phyloP scores from a whole-genome alignment of 179 eudicot genomes.

The Pouteria campechiana region DNA sequence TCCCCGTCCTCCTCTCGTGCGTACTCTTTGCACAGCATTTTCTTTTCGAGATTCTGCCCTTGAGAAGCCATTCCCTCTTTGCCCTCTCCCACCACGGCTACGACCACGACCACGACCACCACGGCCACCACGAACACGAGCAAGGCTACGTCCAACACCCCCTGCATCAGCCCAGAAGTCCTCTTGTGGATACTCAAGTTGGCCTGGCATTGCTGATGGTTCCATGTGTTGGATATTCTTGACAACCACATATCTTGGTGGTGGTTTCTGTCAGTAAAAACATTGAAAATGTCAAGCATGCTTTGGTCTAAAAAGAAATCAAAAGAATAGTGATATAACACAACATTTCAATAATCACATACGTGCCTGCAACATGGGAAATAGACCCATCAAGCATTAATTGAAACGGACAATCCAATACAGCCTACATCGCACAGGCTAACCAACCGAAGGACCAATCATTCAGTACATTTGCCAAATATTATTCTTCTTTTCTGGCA shows the following conservation, averaged over 20 bases:
- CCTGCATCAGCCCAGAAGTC: slow-evolving; percentile 35
- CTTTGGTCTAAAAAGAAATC: neutral
- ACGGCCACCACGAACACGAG: slow-evolving; percentile 31
- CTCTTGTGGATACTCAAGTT: slow-evolving; percentile 22
- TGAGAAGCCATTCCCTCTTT: slow-evolving; percentile 27
- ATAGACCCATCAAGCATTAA: too few species aligned
- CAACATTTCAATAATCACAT: too few species aligned
- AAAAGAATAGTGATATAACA: neutral
- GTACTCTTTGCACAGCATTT: slow-evolving; percentile 44
- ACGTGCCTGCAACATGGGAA: too few species aligned
- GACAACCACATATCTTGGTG: slow-evolving; percentile 22
- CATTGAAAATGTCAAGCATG: slow-evolving; percentile 3
- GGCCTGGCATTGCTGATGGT: slow-evolving; percentile 11
- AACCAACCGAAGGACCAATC: too few species aligned
- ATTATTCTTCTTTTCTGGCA: too few species aligned
- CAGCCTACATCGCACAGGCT: too few species aligned
- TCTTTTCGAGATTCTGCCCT: slow-evolving; percentile 18
- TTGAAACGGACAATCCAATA: too few species aligned
- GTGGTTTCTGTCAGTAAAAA: slow-evolving; percentile 25
- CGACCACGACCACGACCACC: slow-evolving; percentile 42
- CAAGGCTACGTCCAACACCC: slow-evolving; percentile 27
- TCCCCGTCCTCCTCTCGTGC: slow-evolving; percentile 56
- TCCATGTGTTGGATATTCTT: slow-evolving; percentile 35
- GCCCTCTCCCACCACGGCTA: slow-evolving; percentile 52
- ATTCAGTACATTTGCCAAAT: too few species aligned